Evolutionary conservation across 805 yeast genomes (phyloP).

Genomic region (Metschnikowia kofuensis): DNA sequence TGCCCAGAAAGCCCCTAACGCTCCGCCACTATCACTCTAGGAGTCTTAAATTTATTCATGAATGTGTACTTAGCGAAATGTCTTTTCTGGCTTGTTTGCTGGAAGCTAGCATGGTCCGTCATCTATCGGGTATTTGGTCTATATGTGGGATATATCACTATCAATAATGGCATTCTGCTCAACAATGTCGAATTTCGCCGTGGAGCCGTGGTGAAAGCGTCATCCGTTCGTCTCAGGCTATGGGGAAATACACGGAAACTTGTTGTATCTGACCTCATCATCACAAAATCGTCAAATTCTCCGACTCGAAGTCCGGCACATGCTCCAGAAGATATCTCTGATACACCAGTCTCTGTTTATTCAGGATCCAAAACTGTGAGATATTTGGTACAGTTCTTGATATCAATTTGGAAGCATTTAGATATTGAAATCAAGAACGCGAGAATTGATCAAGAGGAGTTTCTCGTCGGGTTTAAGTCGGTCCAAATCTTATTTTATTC

Average conservation of each 20-base stretch:
- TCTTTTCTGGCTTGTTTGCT: slow-evolving; percentile 13
- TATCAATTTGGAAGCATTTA: not conserved
- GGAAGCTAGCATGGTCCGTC: slow-evolving; percentile 32
- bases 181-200: slow-evolving; percentile 25
- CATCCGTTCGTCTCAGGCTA: slow-evolving; percentile 29
- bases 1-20: not conserved
- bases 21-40: not conserved
- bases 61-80: slow-evolving; percentile 5
- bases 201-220: slow-evolving; percentile 15
- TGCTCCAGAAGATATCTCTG: not conserved
- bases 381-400: not conserved
- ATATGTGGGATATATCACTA: slow-evolving; percentile 29
- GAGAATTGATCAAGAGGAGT: not conserved
- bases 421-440: slow-evolving; percentile 11
- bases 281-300: not conserved
- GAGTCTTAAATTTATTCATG: not conserved
- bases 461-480: slow-evolving; percentile 1
- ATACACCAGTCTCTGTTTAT: slow-evolving; percentile 9
- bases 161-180: slow-evolving; percentile 39
- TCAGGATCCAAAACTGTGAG: slow-evolving; percentile 4
- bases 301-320: not conserved
- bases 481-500: slow-evolving; percentile 1
- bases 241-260: slow-evolving; percentile 39
- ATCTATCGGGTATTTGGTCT: slow-evolving; percentile 32
- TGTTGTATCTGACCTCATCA: slow-evolving; percentile 26